Evolutionary conservation across 768 basidiomycete species (phyloP).

Genomic region (Collybia sordida): DNA sequence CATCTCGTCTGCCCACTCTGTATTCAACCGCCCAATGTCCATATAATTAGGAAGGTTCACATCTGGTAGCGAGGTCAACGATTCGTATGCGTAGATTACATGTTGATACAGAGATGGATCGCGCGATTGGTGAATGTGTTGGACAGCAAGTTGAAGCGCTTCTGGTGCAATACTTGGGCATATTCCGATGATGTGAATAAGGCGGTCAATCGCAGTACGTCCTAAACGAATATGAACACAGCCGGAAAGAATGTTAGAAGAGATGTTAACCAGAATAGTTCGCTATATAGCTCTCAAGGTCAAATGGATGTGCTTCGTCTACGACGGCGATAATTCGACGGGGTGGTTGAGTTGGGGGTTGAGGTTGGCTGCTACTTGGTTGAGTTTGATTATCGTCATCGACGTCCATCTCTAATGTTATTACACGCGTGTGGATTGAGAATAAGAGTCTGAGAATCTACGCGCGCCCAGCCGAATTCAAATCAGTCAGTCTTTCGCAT

Average conservation of each 20-base stretch:
- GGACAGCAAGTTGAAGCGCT: conserved; percentile 66
- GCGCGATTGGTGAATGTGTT: conserved; percentile 63
- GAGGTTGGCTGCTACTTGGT: conserved; percentile 20
- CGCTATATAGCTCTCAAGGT: conserved; percentile 77
- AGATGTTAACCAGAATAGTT: conserved; percentile 64
- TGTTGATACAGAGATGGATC: conserved; percentile 63
- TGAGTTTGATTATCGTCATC: conserved; percentile 33
- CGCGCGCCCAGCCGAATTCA: too few species aligned
- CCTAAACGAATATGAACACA: conserved; percentile 37
- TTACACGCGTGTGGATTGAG: neutral
- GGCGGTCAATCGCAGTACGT: conserved; percentile 72
- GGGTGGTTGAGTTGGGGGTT: conserved; percentile 10
- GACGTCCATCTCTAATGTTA: conserved; percentile 35
- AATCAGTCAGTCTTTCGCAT: too few species aligned
- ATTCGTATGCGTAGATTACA: conserved; percentile 56
- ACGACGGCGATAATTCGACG: conserved; percentile 41
- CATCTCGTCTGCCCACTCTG: conserved; percentile 72
- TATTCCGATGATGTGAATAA: conserved; percentile 62
- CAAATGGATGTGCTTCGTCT: conserved; percentile 84
- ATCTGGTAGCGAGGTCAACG: conserved; percentile 23
- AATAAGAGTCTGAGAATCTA: too few species aligned
- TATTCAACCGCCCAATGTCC: conserved; percentile 56
- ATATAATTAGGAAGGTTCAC: conserved; percentile 41
- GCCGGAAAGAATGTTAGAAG: neutral
- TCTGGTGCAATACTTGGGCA: conserved; percentile 73